Conservation (phyloP, 768 basidiomycete genomes). For the Lentinula lateritia region DNA sequence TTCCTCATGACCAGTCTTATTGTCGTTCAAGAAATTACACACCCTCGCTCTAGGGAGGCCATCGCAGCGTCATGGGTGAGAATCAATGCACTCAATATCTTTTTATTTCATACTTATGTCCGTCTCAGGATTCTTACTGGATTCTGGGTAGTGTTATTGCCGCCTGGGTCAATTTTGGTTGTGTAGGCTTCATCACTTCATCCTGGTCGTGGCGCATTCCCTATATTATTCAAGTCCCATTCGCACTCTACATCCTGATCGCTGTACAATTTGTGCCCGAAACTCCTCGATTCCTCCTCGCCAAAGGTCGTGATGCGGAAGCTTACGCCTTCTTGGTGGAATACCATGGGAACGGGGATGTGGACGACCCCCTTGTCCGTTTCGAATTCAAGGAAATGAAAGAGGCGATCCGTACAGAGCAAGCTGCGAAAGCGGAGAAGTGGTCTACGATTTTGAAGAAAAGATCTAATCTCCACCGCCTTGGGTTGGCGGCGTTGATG, state of each 20-base stretch:
- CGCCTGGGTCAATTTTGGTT: background rate
- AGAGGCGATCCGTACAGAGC: background rate
- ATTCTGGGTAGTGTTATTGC: background rate
- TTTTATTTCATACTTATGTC: background rate
- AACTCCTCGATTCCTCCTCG: conserved; percentile 31
- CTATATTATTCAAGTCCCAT: conserved; percentile 28
- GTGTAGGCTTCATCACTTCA: background rate
- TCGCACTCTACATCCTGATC: conserved; percentile 19
- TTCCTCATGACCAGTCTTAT: background rate
- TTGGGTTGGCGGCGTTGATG: background rate
- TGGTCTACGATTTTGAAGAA: background rate
- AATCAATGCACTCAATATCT: background rate
- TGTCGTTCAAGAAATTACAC: background rate
- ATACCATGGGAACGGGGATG: conserved; percentile 34
- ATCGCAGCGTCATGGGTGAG: background rate
- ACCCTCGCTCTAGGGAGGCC: background rate
- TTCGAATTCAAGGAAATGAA: background rate
- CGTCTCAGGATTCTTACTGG: background rate
- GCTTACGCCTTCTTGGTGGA: conserved; percentile 31
- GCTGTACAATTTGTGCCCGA: conserved; percentile 39
- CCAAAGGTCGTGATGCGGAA: conserved; percentile 26
- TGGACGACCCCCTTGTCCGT: background rate
- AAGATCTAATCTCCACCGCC: background rate
- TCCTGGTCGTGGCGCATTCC: conserved; percentile 41
- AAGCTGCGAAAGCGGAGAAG: background rate